Evolutionary conservation across 1,284 basidiomycete species (phyloP).

Genomic region (Sanghuangporus sanghuang): DNA sequence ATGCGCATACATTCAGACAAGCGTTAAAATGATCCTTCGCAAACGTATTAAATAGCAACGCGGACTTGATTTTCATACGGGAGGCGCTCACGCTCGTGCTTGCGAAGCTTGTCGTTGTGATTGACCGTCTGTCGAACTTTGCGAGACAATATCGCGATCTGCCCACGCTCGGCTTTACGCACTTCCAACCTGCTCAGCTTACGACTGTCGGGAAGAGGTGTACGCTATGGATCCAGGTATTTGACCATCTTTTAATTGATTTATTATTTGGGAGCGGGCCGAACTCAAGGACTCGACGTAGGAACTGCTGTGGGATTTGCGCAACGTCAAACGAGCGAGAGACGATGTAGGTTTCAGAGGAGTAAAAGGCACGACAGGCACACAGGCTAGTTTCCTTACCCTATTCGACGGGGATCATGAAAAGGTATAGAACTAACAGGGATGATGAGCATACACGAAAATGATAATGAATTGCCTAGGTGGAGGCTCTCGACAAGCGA

Average conservation of each 20-base stretch:
- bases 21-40: background rate
- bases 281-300: slow-evolving; percentile 26
- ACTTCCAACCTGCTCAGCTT: slow-evolving; percentile 98
- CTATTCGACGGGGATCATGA: slow-evolving; percentile 94
- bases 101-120: slow-evolving; percentile 84
- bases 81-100: slow-evolving; percentile 83
- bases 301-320: slow-evolving; percentile 95
- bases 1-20: background rate
- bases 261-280: background rate
- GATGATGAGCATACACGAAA: background rate
- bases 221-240: slow-evolving; percentile 91
- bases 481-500: slow-evolving; percentile 84
- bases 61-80: slow-evolving; percentile 95
- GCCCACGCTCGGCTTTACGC: slow-evolving; percentile 94
- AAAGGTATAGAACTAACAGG: slow-evolving; percentile 49
- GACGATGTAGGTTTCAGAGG: slow-evolving; percentile 97
- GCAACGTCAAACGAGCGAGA: slow-evolving; percentile 87
- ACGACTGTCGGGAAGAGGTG: slow-evolving; percentile 99
- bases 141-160: slow-evolving; percentile 71
- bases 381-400: slow-evolving; percentile 93
- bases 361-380: slow-evolving; percentile 98
- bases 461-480: slow-evolving; percentile 32
- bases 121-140: slow-evolving; percentile 82
- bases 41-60: slow-evolving; percentile 56
- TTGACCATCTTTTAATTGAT: slow-evolving; percentile 15